These are phyloP conservation scores for Meyerozyma athensensis DNA, from an alignment of 1,139 yeast species.

Conservation along the genomic window DNA sequence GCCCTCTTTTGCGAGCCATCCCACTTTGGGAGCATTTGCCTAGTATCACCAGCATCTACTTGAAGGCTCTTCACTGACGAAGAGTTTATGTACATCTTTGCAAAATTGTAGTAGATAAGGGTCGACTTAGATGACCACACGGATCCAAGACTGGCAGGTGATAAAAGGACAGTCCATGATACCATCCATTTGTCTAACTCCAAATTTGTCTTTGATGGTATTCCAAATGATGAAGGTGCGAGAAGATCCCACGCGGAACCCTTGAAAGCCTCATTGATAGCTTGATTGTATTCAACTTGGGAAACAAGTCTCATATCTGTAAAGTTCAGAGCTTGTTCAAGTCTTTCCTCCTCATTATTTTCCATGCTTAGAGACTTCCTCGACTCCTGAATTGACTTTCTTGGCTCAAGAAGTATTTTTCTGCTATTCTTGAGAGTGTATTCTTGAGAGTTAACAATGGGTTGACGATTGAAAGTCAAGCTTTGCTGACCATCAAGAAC, in stretches of 20 bases:
- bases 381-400: slow-evolving; percentile 4
- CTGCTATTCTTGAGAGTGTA: slow-evolving; percentile 39
- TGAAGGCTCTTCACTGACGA: slow-evolving; percentile 47
- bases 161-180: slow-evolving; percentile 67
- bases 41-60: slow-evolving; percentile 23
- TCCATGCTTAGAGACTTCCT: background rate
- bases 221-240: slow-evolving; percentile 57
- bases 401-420: slow-evolving; percentile 22
- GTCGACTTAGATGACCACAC: slow-evolving; percentile 73
- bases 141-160: slow-evolving; percentile 55
- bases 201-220: slow-evolving; percentile 63
- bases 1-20: slow-evolving; percentile 12
- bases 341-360: background rate
- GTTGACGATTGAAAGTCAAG: slow-evolving; percentile 54
- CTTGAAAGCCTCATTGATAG: slow-evolving; percentile 52
- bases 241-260: slow-evolving; percentile 63
- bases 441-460: slow-evolving; percentile 47
- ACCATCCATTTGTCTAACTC: slow-evolving; percentile 79
- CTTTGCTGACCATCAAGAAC: slow-evolving; percentile 69
- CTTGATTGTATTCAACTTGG: slow-evolving; percentile 69
- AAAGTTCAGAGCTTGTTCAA: slow-evolving; percentile 15
- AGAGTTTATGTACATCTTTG: slow-evolving; percentile 70
- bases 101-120: slow-evolving; percentile 66
- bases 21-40: slow-evolving; percentile 37
- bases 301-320: slow-evolving; percentile 63